Conservation (phyloP, 2,329 filamentous ascomycete species). For the Fusarium mangiferae region DNA sequence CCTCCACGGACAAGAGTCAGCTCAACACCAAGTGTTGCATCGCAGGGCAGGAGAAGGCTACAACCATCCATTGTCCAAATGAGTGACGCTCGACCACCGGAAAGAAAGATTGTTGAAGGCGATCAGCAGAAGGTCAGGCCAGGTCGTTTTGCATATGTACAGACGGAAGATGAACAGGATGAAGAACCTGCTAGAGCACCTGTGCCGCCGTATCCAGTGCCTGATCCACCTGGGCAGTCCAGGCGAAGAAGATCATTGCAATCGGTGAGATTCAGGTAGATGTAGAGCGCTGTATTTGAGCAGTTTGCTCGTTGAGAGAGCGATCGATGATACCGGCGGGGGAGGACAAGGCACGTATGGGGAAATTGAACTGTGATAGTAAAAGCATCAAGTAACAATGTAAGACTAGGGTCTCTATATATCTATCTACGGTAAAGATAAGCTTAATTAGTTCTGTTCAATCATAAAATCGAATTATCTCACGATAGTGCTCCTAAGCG, state of each 20-base stretch:
- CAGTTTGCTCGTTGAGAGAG: too few species aligned
- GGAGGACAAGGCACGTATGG: background rate
- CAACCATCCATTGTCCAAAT: background rate
- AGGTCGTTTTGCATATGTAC: background rate
- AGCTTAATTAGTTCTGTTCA: background rate
- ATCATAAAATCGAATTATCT: background rate
- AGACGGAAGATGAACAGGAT: background rate
- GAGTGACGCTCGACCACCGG: background rate
- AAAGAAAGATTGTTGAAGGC: background rate
- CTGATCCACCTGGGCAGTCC: background rate
- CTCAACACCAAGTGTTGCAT: background rate
- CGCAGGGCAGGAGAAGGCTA: background rate
- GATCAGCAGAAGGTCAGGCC: constrained; percentile 5
- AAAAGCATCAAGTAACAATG: background rate
- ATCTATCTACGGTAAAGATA: too few species aligned
- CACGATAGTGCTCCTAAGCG: fast-evolving
- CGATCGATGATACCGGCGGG: background rate
- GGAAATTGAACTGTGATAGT: background rate
- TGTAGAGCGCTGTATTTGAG: too few species aligned
- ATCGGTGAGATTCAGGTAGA: background rate
- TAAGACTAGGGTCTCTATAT: background rate
- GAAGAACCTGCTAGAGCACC: background rate
- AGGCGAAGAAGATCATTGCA: background rate
- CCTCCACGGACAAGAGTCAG: background rate
- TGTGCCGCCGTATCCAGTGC: background rate